Evolutionary conservation across 345 rosid genomes (phyloP).

Genomic region (Theobroma cacao): DNA sequence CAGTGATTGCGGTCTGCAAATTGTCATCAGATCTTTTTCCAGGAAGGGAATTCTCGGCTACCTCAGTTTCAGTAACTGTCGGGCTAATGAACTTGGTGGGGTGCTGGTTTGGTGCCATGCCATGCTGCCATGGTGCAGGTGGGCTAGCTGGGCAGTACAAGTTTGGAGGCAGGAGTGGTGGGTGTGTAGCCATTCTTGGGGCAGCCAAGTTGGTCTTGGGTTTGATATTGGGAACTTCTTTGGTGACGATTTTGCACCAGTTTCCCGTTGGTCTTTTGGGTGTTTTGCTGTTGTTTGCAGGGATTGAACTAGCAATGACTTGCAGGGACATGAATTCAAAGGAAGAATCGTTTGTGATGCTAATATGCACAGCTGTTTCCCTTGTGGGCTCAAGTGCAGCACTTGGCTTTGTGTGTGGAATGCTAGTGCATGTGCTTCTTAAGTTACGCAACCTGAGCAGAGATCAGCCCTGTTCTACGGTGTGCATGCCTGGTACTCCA

Average conservation of each 20-base stretch:
- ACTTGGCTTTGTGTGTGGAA: slow-evolving; percentile 74
- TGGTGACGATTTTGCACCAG: slow-evolving; percentile 57
- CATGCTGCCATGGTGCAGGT: slow-evolving; percentile 88
- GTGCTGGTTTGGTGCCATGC: slow-evolving; percentile 93
- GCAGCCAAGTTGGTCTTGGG: slow-evolving; percentile 59
- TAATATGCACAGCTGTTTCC: slow-evolving; percentile 60
- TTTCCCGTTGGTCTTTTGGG: slow-evolving; percentile 83
- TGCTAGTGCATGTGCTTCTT: slow-evolving; percentile 48
- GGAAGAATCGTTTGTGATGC: slow-evolving; percentile 76
- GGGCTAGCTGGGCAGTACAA: slow-evolving; percentile 89
- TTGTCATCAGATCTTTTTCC: slow-evolving; percentile 77
- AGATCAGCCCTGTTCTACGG: background rate
- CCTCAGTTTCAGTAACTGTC: slow-evolving; percentile 65
- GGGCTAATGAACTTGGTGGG: slow-evolving; percentile 83
- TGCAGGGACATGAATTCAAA: slow-evolving; percentile 74
- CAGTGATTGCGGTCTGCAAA: slow-evolving; percentile 85
- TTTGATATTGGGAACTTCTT: slow-evolving; percentile 62
- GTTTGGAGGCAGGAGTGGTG: slow-evolving; percentile 90
- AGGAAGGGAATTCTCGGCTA: slow-evolving; percentile 56
- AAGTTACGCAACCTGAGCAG: slow-evolving; percentile 36
- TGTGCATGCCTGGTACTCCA: background rate
- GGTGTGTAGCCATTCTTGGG: slow-evolving; percentile 74
- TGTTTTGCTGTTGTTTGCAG: slow-evolving; percentile 68
- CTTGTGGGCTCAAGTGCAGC: slow-evolving; percentile 76
- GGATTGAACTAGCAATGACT: slow-evolving; percentile 79